Evolutionary conservation across 495 filamentous ascomycete species (phyloP).

Genomic region (Trichoderma erinaceum): DNA sequence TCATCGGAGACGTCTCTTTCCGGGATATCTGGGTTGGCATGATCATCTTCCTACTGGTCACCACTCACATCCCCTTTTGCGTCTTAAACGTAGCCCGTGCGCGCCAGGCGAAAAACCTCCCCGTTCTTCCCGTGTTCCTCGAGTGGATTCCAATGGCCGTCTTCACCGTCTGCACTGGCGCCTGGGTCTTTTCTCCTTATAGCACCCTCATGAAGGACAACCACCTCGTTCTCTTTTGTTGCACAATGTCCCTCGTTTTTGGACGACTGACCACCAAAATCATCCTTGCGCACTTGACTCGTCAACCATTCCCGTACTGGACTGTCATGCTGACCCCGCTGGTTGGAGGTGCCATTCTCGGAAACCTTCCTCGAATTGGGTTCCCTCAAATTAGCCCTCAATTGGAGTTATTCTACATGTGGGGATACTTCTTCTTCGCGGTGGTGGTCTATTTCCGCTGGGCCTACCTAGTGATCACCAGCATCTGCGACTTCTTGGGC

Average conservation of each 20-base stretch:
- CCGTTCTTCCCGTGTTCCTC: constrained; percentile 78
- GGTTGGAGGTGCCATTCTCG: constrained; percentile 74
- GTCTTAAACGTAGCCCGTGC: constrained; percentile 76
- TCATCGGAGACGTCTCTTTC: constrained; percentile 62
- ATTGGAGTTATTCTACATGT: constrained; percentile 73
- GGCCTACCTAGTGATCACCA: constrained; percentile 84
- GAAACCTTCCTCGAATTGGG: constrained; percentile 75
- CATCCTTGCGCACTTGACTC: constrained; percentile 89
- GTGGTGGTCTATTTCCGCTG: constrained; percentile 80
- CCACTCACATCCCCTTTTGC: constrained; percentile 76
- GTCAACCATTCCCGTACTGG: constrained; percentile 95
- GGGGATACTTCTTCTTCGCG: constrained; percentile 74
- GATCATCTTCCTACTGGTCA: constrained; percentile 62
- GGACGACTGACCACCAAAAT: constrained; percentile 99
- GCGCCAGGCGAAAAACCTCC: constrained; percentile 62
- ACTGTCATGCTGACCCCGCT: constrained; percentile 83
- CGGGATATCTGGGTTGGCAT: constrained; percentile 84
- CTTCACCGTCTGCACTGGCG: constrained; percentile 63
- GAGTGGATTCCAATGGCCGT: constrained; percentile 91
- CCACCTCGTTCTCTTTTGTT: constrained; percentile 84
- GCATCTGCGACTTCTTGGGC: constrained; percentile 84
- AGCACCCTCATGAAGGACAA: constrained; percentile 73
- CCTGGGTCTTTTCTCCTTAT: constrained; percentile 86
- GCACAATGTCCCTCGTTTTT: constrained; percentile 92
- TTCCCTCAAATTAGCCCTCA: constrained; percentile 53